phyloP scores from a whole-genome alignment of 768 basidiomycete species.

The Serendipita sp. region DNA sequence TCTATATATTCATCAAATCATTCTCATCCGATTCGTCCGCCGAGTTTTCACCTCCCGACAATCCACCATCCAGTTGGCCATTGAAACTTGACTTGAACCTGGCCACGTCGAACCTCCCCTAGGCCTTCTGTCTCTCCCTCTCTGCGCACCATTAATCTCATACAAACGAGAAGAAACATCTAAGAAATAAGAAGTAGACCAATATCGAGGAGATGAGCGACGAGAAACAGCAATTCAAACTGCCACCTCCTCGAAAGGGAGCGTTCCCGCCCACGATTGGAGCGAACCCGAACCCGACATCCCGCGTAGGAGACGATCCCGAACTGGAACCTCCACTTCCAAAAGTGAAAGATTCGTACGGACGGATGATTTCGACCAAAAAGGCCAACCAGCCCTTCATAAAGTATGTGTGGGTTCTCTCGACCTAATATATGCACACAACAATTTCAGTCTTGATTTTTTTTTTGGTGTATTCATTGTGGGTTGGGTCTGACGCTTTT shows the following conservation, averaged over 20 bases:
- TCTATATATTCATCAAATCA: no score
- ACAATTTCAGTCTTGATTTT: neutral
- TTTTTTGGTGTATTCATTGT: neutral
- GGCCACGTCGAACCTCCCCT: no score
- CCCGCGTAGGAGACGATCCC: neutral
- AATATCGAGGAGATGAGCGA: neutral
- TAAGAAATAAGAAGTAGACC: neutral
- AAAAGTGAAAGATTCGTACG: conserved; percentile 31
- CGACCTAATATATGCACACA: no score
- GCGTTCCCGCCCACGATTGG: conserved; percentile 2
- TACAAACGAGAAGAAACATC: no score
- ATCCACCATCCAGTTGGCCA: no score
- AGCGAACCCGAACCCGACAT: conserved; percentile 5
- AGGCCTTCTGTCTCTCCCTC: no score
- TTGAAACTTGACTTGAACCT: no score
- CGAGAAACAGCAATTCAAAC: neutral
- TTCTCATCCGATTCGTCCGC: no score
- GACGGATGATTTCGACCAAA: conserved; percentile 64
- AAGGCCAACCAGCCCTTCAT: conserved; percentile 75
- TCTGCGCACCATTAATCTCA: no score
- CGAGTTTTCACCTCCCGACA: no score
- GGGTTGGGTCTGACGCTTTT: neutral
- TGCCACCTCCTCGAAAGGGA: neutral
- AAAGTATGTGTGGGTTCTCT: conserved; percentile 50
- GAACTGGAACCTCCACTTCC: conserved; percentile 10